Percentiles rank a stretch among this genome's conserved stretches.
These are phyloP conservation scores for Ilyonectria destructans DNA, from an alignment of 2,329 filamentous ascomycete species.

Conservation along the genomic window DNA sequence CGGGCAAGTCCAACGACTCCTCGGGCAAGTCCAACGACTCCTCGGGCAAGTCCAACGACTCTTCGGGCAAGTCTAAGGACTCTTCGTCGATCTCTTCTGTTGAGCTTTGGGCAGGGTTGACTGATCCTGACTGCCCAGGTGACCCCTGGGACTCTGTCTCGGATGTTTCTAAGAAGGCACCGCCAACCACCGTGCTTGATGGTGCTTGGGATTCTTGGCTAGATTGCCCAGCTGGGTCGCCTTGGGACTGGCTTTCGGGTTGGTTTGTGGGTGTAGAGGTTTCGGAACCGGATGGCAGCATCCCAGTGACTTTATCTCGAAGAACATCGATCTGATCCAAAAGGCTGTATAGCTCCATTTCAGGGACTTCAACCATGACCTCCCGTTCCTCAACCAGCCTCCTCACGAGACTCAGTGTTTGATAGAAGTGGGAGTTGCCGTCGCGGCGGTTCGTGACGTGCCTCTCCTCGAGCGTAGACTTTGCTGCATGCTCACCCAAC, in stretches of 20 bases:
- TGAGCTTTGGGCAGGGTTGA: neutral
- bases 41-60: neutral
- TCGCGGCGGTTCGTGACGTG: slow-evolving; percentile 34
- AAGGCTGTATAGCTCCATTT: slow-evolving; percentile 46
- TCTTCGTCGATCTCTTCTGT: neutral
- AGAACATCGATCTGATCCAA: slow-evolving; percentile 50
- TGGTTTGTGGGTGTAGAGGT: slow-evolving; percentile 7
- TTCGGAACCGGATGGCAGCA: slow-evolving; percentile 44
- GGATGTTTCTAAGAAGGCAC: slow-evolving; percentile 5
- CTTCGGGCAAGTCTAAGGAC: neutral
- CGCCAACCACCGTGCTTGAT: slow-evolving; percentile 8
- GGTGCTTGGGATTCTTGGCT: slow-evolving; percentile 12
- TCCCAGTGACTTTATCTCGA: slow-evolving; percentile 47
- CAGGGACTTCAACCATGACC: slow-evolving; percentile 46
- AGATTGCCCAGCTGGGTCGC: neutral
- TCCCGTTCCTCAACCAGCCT: slow-evolving; percentile 48
- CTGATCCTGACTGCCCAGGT: neutral
- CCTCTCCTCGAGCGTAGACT: slow-evolving; percentile 21
- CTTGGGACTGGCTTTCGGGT: neutral
- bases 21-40: neutral
- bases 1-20: neutral
- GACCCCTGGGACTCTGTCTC: neutral
- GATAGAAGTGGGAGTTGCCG: slow-evolving; percentile 32
- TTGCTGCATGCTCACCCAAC: slow-evolving; percentile 29
- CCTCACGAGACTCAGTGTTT: slow-evolving; percentile 38